Conservation (phyloP, 1,284 basidiomycete genomes). For the Inonotus hispidus region DNA sequence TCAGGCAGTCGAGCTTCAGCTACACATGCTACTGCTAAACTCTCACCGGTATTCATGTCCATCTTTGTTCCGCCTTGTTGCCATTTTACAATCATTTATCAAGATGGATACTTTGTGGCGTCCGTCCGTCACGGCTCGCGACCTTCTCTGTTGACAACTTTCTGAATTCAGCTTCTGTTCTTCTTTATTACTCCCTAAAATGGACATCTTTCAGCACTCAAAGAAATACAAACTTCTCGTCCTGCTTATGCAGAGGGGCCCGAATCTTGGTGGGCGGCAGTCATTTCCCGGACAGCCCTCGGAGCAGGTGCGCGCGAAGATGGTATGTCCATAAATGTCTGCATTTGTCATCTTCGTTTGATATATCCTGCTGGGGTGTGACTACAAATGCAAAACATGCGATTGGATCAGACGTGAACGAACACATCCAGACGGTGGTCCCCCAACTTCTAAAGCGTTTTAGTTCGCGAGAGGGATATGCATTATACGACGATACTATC, state of each 20-base stretch:
- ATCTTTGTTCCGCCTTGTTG: background rate
- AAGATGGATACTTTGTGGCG: background rate
- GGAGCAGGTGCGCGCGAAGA: slow-evolving; percentile 59
- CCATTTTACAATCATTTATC: background rate
- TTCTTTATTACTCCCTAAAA: background rate
- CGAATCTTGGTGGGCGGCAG: slow-evolving; percentile 65
- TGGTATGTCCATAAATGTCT: slow-evolving; percentile 31
- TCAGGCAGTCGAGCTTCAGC: too few relatives aligned
- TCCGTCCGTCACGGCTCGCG: too few relatives aligned
- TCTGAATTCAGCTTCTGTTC: background rate
- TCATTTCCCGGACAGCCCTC: slow-evolving; percentile 64
- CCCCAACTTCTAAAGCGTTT: slow-evolving; percentile 55
- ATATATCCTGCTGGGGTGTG: too few relatives aligned
- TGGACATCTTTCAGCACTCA: slow-evolving; percentile 44
- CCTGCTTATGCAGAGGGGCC: slow-evolving; percentile 50
- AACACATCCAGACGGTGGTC: slow-evolving; percentile 47
- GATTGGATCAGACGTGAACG: slow-evolving; percentile 42
- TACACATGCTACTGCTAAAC: too few relatives aligned
- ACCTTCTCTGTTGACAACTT: background rate
- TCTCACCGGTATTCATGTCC: background rate
- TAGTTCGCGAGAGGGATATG: slow-evolving; percentile 65
- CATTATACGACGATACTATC: slow-evolving; percentile 56
- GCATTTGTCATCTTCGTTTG: background rate
- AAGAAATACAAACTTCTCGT: slow-evolving; percentile 49
- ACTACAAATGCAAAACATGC: too few relatives aligned